Evolutionary conservation across 805 yeast genomes (phyloP).

Genomic region (Teunomyces cretensis): DNA sequence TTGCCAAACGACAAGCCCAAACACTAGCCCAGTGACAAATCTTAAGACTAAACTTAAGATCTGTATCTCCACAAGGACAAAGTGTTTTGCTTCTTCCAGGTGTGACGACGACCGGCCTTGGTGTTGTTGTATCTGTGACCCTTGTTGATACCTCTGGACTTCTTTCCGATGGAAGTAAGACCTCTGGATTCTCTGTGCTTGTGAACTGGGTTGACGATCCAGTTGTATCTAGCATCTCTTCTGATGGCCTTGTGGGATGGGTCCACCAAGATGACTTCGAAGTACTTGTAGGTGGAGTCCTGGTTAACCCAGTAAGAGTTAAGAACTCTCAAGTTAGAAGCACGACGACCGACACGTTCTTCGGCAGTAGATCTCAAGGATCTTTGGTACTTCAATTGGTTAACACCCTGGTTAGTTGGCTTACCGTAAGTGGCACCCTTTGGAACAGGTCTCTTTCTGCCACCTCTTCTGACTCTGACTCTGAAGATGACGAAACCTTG

Average conservation of each 20-base stretch:
- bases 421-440: constrained; percentile 99
- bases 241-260: constrained; percentile 99
- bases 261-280: constrained; percentile 95
- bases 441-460: constrained; percentile 99
- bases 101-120: constrained; percentile 97
- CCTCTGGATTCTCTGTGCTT: constrained; percentile 99
- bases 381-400: constrained; percentile 99
- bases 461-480: constrained; percentile 99
- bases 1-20: constrained; percentile 1
- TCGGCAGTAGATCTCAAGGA: constrained; percentile 97
- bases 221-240: constrained; percentile 98
- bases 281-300: constrained; percentile 99
- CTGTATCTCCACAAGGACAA: constrained; percentile 99
- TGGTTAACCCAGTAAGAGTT: constrained; percentile 99
- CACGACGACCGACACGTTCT: constrained; percentile 99
- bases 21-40: constrained; percentile 2
- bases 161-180: constrained; percentile 96
- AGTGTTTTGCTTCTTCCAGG: constrained; percentile 99
- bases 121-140: constrained; percentile 99
- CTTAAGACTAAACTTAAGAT: constrained; percentile 46
- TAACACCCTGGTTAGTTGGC: constrained; percentile 99
- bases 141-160: constrained; percentile 99
- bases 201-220: constrained; percentile 99
- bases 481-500: constrained; percentile 99
- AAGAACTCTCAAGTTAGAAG: constrained; percentile 97